phyloP scores from a whole-genome alignment of 805 yeast genomes.

The Clavispora carvajalis region DNA sequence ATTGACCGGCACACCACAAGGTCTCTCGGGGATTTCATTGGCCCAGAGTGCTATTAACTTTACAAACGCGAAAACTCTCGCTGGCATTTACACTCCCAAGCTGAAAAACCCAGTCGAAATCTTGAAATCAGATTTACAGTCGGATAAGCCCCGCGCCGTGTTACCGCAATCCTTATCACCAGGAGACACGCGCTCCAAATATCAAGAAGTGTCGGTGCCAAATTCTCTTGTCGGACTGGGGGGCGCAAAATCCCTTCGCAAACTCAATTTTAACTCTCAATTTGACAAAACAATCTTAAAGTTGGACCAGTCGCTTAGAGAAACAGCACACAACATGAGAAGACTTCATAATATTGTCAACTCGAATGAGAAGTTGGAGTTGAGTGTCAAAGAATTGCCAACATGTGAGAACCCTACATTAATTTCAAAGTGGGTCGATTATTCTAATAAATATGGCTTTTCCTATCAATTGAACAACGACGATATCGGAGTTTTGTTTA shows the following conservation, averaged over 20 bases:
- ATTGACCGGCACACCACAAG: conserved; percentile 58
- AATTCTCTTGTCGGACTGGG: conserved; percentile 16
- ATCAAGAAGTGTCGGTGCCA: conserved; percentile 58
- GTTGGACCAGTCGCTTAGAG: conserved; percentile 32
- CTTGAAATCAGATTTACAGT: conserved; percentile 61
- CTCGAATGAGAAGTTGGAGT: conserved; percentile 19
- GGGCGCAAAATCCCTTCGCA: conserved; percentile 27
- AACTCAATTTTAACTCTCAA: conserved; percentile 34
- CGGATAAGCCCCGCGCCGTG: conserved; percentile 62
- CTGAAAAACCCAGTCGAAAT: conserved; percentile 64
- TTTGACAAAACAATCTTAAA: conserved; percentile 35
- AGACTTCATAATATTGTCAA: conserved; percentile 34
- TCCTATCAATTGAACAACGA: conserved; percentile 89
- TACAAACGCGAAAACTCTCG: conserved; percentile 54
- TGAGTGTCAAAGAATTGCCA: conserved; percentile 35
- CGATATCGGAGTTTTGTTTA: conserved; percentile 84
- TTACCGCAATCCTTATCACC: conserved; percentile 91
- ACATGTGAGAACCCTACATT: conserved; percentile 57
- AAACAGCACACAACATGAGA: conserved; percentile 36
- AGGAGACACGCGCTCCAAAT: conserved; percentile 82
- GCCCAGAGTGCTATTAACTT: conserved; percentile 66
- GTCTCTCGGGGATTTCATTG: conserved; percentile 46
- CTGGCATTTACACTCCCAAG: conserved; percentile 55
- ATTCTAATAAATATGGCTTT: conserved; percentile 91
- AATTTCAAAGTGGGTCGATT: conserved; percentile 96